phyloP scores from a whole-genome alignment of 257 asterid genomes.

The Lycium barbarum region DNA sequence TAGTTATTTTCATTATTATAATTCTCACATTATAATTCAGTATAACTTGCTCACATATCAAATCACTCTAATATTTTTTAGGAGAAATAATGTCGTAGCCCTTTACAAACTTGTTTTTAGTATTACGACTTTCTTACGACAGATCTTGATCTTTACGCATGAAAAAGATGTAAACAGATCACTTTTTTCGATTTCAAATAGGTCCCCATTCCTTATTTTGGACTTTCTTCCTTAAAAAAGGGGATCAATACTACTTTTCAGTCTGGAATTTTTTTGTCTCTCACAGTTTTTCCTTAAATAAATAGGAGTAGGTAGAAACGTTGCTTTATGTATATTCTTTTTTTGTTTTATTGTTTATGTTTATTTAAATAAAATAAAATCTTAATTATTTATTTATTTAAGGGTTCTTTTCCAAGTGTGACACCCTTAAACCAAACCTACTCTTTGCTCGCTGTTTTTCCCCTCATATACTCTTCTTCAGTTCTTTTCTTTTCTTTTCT shows the following conservation, averaged over 20 bases:
- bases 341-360: neutral
- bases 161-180: too few relatives aligned
- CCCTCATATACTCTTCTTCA: neutral
- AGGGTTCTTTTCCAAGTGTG: neutral
- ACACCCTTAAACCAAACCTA: conserved; percentile 22
- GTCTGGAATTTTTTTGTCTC: neutral
- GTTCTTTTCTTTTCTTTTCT: neutral
- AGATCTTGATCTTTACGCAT: too few relatives aligned
- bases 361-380: too few relatives aligned
- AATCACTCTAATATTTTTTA: too few relatives aligned
- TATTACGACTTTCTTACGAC: too few relatives aligned
- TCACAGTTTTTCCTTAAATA: too few relatives aligned
- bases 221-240: neutral
- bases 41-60: too few relatives aligned
- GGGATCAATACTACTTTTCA: neutral
- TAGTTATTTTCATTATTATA: too few relatives aligned
- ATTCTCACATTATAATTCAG: too few relatives aligned
- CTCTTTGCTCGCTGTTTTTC: conserved; percentile 22
- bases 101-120: too few relatives aligned
- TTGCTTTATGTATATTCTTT: conserved; percentile 7
- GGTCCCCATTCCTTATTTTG: neutral
- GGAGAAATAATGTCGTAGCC: too few relatives aligned
- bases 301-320: neutral
- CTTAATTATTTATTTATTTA: neutral
- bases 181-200: too few relatives aligned